These are phyloP conservation scores for Pterula multifida DNA, from an alignment of 1,284 basidiomycete species.

Conservation along the genomic window DNA sequence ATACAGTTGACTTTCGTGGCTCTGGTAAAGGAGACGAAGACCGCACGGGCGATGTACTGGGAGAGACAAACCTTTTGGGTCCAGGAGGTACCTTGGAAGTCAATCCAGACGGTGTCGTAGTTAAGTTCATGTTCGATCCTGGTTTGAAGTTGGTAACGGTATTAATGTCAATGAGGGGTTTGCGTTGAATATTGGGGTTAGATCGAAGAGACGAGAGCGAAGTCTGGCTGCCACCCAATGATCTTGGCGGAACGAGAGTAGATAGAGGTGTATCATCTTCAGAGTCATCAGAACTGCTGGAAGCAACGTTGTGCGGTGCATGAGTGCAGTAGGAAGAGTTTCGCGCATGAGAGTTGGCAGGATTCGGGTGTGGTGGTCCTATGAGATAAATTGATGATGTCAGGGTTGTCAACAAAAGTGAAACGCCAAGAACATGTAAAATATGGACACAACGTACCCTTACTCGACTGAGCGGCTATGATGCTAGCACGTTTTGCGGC, in stretches of 20 bases:
- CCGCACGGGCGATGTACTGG: conserved; percentile 7
- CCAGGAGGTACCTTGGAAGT: conserved; percentile 7
- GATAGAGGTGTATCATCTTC: conserved; percentile 27
- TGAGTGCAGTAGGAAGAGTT: conserved; percentile 4
- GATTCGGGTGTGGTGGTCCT: conserved; percentile 5
- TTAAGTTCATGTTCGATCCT: conserved; percentile 11
- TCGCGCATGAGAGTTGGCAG: not conserved
- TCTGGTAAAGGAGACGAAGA: not conserved
- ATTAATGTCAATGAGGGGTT: conserved; percentile 41
- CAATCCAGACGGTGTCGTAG: conserved; percentile 16
- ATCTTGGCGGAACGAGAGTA: conserved; percentile 22
- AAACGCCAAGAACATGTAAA: not conserved
- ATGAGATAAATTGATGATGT: not conserved
- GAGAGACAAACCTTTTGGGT: conserved; percentile 4
- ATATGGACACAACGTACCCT: not conserved
- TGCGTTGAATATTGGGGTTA: conserved; percentile 18
- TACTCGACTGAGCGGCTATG: conserved; percentile 4
- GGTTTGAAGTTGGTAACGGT: conserved; percentile 15
- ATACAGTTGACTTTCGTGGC: conserved; percentile 7
- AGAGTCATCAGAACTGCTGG: conserved; percentile 15
- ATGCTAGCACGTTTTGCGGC: conserved; percentile 5
- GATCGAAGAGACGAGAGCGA: conserved; percentile 24
- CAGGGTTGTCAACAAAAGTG: not conserved
- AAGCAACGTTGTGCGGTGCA: conserved; percentile 10
- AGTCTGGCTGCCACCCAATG: conserved; percentile 29